These are phyloP conservation scores for Boletellus sp. DNA, from an alignment of 768 basidiomycete species.

Conservation along the genomic window DNA sequence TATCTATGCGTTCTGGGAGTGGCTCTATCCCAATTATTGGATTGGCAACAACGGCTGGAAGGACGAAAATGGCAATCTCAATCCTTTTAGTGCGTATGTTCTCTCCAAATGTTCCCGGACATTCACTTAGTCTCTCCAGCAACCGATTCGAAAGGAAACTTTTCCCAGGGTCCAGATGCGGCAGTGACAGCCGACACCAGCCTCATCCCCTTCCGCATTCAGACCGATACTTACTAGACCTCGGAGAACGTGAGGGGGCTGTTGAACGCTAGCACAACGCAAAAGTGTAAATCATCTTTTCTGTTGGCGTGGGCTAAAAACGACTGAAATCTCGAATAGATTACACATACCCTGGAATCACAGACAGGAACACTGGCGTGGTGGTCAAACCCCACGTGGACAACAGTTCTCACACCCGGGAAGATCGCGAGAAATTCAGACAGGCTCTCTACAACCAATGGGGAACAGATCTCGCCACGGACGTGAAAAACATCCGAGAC, in stretches of 20 bases:
- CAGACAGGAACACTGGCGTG: not conserved
- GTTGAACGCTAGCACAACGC: not conserved
- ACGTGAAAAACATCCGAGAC: too few relatives aligned
- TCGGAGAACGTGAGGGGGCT: slow-evolving; percentile 11
- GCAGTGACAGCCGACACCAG: too few relatives aligned
- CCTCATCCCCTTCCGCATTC: slow-evolving; percentile 14
- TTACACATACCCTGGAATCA: slow-evolving; percentile 20
- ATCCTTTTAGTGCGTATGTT: slow-evolving; percentile 8
- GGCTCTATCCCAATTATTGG: slow-evolving; percentile 20
- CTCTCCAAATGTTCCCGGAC: not conserved
- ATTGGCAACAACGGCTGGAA: slow-evolving; percentile 12
- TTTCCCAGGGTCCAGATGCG: too few relatives aligned
- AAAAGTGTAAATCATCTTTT: slow-evolving; percentile 8
- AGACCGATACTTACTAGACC: slow-evolving; percentile 8
- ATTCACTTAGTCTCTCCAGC: not conserved
- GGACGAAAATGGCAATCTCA: not conserved
- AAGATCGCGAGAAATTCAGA: too few relatives aligned
- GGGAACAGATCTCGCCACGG: too few relatives aligned
- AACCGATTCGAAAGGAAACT: not conserved
- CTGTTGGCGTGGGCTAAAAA: not conserved
- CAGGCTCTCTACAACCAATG: too few relatives aligned
- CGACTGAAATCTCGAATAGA: slow-evolving; percentile 4
- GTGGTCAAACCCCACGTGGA: slow-evolving; percentile 10
- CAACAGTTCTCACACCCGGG: too few relatives aligned
- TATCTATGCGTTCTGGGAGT: slow-evolving; percentile 20